A percentile compares a stretch with the other conserved stretches of the same genome.
Evolutionary conservation across 495 filamentous ascomycete genomes (phyloP).

Genomic region (Xylaria curta): DNA sequence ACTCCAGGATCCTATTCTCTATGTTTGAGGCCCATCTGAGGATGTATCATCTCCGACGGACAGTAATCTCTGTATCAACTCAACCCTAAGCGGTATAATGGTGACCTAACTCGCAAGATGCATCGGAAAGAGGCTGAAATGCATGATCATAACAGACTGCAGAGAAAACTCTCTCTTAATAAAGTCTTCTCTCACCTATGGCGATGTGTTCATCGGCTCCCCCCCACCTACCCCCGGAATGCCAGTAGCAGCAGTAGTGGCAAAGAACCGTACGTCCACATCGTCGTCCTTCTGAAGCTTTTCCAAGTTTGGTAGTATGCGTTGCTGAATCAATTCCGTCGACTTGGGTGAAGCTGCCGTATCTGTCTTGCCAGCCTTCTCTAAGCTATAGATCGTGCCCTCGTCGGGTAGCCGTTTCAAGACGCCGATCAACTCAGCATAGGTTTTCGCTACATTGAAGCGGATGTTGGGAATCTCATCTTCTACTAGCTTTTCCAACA

Average conservation of each 20-base stretch:
- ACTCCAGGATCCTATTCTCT: constrained; percentile 22
- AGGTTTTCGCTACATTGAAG: constrained; percentile 99
- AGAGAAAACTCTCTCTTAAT: constrained; percentile 34
- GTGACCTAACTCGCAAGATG: constrained; percentile 29
- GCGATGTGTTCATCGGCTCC: constrained; percentile 66
- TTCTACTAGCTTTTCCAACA: constrained; percentile 87
- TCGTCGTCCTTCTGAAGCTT: constrained; percentile 96
- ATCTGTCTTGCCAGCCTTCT: constrained; percentile 72
- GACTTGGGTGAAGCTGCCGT: constrained; percentile 70
- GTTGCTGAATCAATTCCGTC: constrained; percentile 83
- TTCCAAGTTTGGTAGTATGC: constrained; percentile 86
- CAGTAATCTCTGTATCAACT: constrained; percentile 22
- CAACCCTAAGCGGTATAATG: constrained; percentile 18
- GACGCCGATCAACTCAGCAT: constrained; percentile 84
- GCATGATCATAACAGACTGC: constrained; percentile 31
- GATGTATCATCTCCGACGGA: constrained; percentile 7
- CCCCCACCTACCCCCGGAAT: constrained; percentile 49
- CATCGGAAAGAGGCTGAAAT: constrained; percentile 34
- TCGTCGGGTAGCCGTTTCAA: constrained; percentile 87
- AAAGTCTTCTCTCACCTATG: constrained; percentile 51
- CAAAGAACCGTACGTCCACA: constrained; percentile 97
- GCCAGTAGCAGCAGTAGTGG: constrained; percentile 59
- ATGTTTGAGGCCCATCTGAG: constrained; percentile 18
- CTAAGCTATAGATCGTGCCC: constrained; percentile 82
- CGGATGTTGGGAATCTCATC: constrained; percentile 99